A percentile compares a stretch with the other conserved stretches of the same genome.
Conservation (phyloP, 345 rosid genomes). For the Lepidium aucheri region DNA sequence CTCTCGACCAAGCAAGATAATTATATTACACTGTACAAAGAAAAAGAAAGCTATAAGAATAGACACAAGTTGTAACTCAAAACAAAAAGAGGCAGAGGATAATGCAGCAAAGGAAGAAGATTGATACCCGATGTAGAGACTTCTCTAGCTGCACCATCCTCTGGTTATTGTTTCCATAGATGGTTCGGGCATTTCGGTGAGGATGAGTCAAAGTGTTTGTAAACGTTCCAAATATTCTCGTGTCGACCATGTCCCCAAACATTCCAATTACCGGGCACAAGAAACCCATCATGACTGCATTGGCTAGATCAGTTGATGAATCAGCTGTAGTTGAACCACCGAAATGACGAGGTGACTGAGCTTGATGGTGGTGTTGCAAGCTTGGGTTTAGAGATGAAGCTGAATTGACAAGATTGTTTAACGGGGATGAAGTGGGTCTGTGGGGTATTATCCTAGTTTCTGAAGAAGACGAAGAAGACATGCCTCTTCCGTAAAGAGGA, state of each 20-base stretch:
- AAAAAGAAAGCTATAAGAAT: not conserved
- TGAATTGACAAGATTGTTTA: conserved; percentile 13
- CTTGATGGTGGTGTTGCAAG: not conserved
- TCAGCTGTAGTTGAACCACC: conserved; percentile 27
- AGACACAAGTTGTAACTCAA: conserved; percentile 18
- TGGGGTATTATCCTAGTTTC: conserved; percentile 42
- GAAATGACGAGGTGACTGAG: conserved; percentile 11
- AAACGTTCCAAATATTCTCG: conserved; percentile 41
- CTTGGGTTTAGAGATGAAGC: conserved; percentile 11
- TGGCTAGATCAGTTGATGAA: conserved; percentile 31
- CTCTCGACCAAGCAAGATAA: not conserved
- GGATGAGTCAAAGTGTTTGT: conserved; percentile 35
- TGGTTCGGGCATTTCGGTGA: conserved; percentile 27
- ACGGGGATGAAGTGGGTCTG: conserved; percentile 43
- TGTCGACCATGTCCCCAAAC: conserved; percentile 51
- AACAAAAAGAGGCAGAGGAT: conserved; percentile 68
- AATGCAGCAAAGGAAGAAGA: conserved; percentile 67
- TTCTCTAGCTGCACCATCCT: conserved; percentile 52
- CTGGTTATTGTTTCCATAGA: conserved; percentile 31
- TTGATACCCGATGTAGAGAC: conserved; percentile 60
- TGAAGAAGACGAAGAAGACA: conserved; percentile 28
- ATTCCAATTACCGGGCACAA: conserved; percentile 38
- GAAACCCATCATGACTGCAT: conserved; percentile 34
- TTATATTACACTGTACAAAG: conserved; percentile 9
- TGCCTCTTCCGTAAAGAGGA: conserved; percentile 76